phyloP scores from a whole-genome alignment of 768 basidiomycete species.

The Pleurotus citrinopileatus region DNA sequence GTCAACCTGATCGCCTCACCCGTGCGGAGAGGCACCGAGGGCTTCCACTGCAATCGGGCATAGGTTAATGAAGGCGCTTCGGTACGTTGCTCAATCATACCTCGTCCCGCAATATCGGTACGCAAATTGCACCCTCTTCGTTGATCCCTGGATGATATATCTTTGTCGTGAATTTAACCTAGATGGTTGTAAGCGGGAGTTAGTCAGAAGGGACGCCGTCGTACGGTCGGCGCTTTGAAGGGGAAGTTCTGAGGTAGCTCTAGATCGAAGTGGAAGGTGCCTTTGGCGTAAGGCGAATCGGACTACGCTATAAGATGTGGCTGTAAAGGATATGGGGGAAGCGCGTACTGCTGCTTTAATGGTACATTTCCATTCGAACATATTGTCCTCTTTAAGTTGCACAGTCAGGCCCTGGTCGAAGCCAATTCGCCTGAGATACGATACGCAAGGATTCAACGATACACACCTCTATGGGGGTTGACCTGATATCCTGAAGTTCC shows the following conservation, averaged over 20 bases:
- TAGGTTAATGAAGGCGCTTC: neutral
- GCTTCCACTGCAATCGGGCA: conserved; percentile 67
- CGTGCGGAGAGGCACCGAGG: conserved; percentile 68
- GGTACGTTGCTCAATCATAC: conserved; percentile 34
- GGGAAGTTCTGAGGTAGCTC: conserved; percentile 79
- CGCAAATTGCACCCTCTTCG: conserved; percentile 83
- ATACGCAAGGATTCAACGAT: conserved; percentile 11
- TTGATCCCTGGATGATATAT: conserved; percentile 92
- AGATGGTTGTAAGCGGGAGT: conserved; percentile 13
- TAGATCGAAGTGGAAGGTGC: conserved; percentile 74
- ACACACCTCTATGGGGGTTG: conserved; percentile 62
- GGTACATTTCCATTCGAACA: conserved; percentile 75
- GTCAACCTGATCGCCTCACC: conserved; percentile 36
- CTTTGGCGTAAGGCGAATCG: conserved; percentile 81
- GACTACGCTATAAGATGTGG: conserved; percentile 36
- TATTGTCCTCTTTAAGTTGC: conserved; percentile 64
- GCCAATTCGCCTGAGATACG: neutral
- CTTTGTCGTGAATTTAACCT: conserved; percentile 85
- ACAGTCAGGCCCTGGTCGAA: conserved; percentile 55
- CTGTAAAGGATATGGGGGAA: conserved; percentile 7
- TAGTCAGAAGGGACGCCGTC: conserved; percentile 13
- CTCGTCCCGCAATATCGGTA: conserved; percentile 82
- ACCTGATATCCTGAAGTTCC: conserved; percentile 66
- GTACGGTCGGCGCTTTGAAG: conserved; percentile 81
- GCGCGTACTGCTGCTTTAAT: conserved; percentile 69